A percentile compares a stretch with the other conserved stretches of the same genome.
Conservation (phyloP, 371 early-diverging fungal genomes). For the Rhizopus sp. region DNA sequence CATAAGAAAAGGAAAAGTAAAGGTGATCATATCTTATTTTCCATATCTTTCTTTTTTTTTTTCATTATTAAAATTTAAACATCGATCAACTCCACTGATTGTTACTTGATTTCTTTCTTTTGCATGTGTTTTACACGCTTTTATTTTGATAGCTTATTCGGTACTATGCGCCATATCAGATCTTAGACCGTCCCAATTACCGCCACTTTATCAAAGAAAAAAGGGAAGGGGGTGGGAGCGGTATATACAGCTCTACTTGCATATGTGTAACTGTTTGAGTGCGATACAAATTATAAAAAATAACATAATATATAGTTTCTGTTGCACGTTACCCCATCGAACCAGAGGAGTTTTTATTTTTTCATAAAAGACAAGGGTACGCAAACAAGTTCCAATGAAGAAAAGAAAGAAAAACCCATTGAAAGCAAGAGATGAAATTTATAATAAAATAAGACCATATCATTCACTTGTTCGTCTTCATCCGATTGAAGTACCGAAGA, state of each 20-base stretch:
- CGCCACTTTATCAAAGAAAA: background rate
- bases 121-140: conserved; percentile 16
- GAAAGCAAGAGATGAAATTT: background rate
- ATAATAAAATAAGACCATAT: background rate
- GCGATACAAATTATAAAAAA: background rate
- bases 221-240: conserved; percentile 3
- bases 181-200: conserved; percentile 1
- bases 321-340: background rate
- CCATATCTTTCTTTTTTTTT: background rate
- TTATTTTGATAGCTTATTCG: background rate
- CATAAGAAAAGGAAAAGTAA: background rate
- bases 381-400: background rate
- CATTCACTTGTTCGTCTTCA: background rate
- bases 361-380: background rate
- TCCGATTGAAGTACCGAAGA: conserved; percentile 3
- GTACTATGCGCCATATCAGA: background rate
- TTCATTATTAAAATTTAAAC: background rate
- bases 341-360: background rate
- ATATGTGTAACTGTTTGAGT: conserved; percentile 14
- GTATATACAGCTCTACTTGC: conserved; percentile 10
- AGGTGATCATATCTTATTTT: background rate
- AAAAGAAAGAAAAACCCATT: no score
- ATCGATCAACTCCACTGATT: background rate
- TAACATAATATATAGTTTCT: background rate
- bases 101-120: background rate